Evolutionary conservation across 2,329 filamentous ascomycete genomes (phyloP), one percentile per base, ranked within the genome.

Genomic region (Diaporthe eres): DNA sequence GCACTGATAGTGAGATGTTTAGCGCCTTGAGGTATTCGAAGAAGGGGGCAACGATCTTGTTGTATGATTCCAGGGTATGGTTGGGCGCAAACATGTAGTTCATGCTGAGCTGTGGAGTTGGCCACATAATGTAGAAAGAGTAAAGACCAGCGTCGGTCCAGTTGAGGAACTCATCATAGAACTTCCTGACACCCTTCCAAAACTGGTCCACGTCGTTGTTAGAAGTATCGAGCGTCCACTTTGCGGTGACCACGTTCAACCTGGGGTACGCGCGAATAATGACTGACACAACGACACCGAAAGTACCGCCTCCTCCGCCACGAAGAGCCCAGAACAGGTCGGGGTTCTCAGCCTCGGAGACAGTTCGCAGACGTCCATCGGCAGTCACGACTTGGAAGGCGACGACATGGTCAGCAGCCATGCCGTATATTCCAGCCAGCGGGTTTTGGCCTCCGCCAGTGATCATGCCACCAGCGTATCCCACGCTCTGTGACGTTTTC

Each of bases 371-470:
- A 4, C 80, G 76, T 6, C 88, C 87, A 67, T 85, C 82, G 2
- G 86, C 83, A 12, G 85, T 87, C 37, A 90, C 84, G n/a, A 89
- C 83, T 71, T 89, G 84, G 74, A 86, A 85, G 49, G 85, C 83
- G n/a, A 89, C 82, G 25, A 87, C 83, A 77, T 88, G 85, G 78
- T 89, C 88, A 34, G 86, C 85, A 10, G 83, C 87, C 80, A 90
- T 84, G 75, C 90, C 85, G 76, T 88, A 89, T 28, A 86, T 81
- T 57, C 85, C 85, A 44, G 86, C 86, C 58, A 91, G 79, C 3
- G 88, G 87, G 17, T 87, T 88, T 79, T 91, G 88, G 0, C 90
- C 90, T 68, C 88, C 89, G 28, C 88, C 89, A 74, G 87, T 81
- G 31, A 85, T 84, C 78, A 86, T 87, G 13, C 86, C 86, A 61